Percentiles rank a stretch among this genome's conserved stretches.
These are phyloP conservation scores for Ramaria sp. DNA, from an alignment of 768 basidiomycete genomes.

Conservation along the genomic window DNA sequence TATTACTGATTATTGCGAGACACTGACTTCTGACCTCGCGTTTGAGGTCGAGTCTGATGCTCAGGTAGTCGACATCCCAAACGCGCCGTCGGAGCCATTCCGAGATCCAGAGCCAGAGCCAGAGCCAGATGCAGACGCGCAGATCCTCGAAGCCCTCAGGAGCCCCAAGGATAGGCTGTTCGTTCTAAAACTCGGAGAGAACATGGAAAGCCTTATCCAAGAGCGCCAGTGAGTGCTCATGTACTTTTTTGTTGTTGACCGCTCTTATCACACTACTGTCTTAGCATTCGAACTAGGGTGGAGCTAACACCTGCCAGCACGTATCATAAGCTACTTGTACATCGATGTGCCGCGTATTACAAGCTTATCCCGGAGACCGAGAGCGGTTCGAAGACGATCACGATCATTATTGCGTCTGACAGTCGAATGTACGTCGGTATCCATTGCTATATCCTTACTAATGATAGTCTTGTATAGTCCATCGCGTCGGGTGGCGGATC, in stretches of 20 bases:
- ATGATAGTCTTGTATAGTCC: conserved; percentile 38
- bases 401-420: conserved; percentile 44
- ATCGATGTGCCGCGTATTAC: conserved; percentile 78
- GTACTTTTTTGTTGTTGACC: conserved; percentile 5
- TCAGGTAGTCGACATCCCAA: neutral
- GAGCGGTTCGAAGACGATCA: conserved; percentile 48
- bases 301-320: conserved; percentile 62
- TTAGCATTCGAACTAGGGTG: conserved; percentile 33
- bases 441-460: conserved; percentile 10
- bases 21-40: neutral
- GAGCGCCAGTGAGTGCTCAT: conserved; percentile 53
- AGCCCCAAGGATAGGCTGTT: conserved; percentile 76
- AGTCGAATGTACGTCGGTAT: conserved; percentile 58
- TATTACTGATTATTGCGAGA: neutral
- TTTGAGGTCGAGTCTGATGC: neutral
- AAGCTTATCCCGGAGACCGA: conserved; percentile 64
- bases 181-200: conserved; percentile 81
- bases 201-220: conserved; percentile 68
- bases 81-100: too few species aligned
- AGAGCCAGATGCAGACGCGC: conserved; percentile 36
- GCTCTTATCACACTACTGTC: neutral
- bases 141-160: conserved; percentile 76
- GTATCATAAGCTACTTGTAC: conserved; percentile 78
- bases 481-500: conserved; percentile 54
- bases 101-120: neutral